Evolutionary conservation across 2,329 filamentous ascomycete genomes (phyloP), one percentile per base, ranked within the genome.

Genomic region (Bipolaris cookei): DNA sequence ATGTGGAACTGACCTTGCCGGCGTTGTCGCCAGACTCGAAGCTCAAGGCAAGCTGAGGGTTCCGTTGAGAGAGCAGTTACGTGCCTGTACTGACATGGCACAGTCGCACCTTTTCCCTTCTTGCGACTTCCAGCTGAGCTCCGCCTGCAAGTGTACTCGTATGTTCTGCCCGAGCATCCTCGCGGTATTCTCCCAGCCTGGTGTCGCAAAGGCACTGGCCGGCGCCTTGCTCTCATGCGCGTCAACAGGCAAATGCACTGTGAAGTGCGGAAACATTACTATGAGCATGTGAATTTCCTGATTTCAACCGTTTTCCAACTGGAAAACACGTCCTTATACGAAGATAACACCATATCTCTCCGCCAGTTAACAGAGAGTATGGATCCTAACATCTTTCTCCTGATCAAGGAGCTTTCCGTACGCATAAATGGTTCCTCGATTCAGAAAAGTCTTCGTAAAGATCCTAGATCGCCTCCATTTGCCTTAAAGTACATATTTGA

Each of bases 111-210:
- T 1, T 70, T 71, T 35, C 56, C 66, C 2, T 65, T 72, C 52
- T 58, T 68, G 8, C 46, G 41, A 1, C 56, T 72, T 7, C 68
- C 68, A 1, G 56, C 65, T 21, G 68, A 72, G 47, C 61, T 72
- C 8, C 63, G 68, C 1, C 60, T 69, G 2, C 56, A 65, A 2
- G 37, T 68, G 0, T 71, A 69, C 44, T 60, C 62, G 0, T 51
- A 60, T 25, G 34, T 66, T 13, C 35, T 68, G 3, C 69, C 67
- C 11, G 57, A 58, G n/a, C 45, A 60, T 16, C 37, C 54, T 8
- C 57, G 59, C 16, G 42, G 66, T 18, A 13, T 53, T 18, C 38
- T 58, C 16, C 35, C 45, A 14, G 49, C 32, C 25, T 53, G 37
- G 8, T 20, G 30, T 14, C 38, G 34, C 30, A 46, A 48, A 18